Base-by-base conservation (phyloP, 106 monocot genomes). In the Cymbidium sinense region DNA sequence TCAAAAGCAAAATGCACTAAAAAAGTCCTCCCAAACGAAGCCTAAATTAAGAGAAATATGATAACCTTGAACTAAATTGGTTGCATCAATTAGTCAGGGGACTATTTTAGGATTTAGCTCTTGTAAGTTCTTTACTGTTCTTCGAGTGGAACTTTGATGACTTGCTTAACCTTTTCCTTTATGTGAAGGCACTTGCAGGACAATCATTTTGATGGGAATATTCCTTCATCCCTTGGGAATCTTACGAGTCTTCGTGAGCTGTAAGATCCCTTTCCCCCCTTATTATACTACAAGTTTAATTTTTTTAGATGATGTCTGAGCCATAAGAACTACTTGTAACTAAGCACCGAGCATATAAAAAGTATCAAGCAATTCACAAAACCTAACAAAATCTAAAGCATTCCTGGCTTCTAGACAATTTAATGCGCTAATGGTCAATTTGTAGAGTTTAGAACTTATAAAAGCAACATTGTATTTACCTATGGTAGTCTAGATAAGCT, bases 141-240 rank as follows among this genome's bases (percentile, higher is more conserved):
- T 62, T 70, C 51, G 3, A 18, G 30, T 23, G 20, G 74, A 35
- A 33, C 74, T 73, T 35, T 78, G 2, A 12, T 70, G 37, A 12
- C 31, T 74, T 78, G 70, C 69, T 4, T 76, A 54, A 54, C 39
- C 5, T 67, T 78, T 10, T 13, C 15, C 20, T 75, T 43, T 8
- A 10, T 35, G 43, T 80, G 55, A 62, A 99, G 99, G 82, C 83
- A 99, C 78, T 85, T 99, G 82, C 92, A 99, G 80, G 75, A 83
- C 74, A 99, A 99, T 82, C 81, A 88, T 18, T 74, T 99, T 31
- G 89, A 34, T 83, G 95, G 92, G 79, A 20, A 18, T 18, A 79
- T 99, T 64, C 95, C 99, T 79, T 35, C 78, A 19, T 83, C 90
- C 70, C 73, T 99, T 41, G 95, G 87, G 33, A 78, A 73, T 47